Evolutionary conservation across 331 rosid species (phyloP).

Genomic region (Pyracantha coccinea): DNA sequence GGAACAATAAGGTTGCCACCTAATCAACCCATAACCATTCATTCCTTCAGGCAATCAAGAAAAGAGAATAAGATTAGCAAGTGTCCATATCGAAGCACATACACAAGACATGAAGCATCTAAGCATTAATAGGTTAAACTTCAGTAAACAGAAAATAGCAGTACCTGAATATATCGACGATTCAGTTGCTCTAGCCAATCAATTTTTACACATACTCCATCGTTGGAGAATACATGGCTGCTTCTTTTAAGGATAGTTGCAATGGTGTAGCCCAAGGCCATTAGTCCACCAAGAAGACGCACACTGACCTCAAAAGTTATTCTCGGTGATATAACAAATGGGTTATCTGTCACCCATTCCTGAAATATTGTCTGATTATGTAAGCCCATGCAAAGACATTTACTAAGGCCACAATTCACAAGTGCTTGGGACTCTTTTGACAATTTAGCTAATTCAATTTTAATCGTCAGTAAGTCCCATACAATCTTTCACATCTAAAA

Average conservation of each 20-base stretch:
- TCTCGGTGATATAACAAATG: constrained; percentile 66
- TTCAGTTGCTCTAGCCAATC: constrained; percentile 63
- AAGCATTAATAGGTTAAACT: neutral
- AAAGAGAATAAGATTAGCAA: neutral
- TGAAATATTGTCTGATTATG: constrained; percentile 22
- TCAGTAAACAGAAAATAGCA: neutral
- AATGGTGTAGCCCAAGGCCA: constrained; percentile 68
- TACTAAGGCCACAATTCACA: neutral
- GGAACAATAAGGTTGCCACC: neutral
- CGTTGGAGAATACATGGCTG: constrained; percentile 54
- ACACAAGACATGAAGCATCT: neutral
- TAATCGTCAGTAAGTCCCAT: neutral
- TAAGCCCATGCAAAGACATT: neutral
- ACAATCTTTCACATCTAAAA: neutral
- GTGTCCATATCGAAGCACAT: neutral
- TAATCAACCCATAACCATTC: neutral
- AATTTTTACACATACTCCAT: constrained; percentile 41
- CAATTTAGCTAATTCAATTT: neutral
- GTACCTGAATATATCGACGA: constrained; percentile 55
- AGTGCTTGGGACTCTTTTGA: neutral
- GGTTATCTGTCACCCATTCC: constrained; percentile 67
- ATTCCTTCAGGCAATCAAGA: neutral
- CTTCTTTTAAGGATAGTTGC: constrained; percentile 58
- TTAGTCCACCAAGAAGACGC: constrained; percentile 63
- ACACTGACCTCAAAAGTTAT: constrained; percentile 67